phyloP scores from a whole-genome alignment of 805 yeast species.

The Lipomyces yamanashiensis region DNA sequence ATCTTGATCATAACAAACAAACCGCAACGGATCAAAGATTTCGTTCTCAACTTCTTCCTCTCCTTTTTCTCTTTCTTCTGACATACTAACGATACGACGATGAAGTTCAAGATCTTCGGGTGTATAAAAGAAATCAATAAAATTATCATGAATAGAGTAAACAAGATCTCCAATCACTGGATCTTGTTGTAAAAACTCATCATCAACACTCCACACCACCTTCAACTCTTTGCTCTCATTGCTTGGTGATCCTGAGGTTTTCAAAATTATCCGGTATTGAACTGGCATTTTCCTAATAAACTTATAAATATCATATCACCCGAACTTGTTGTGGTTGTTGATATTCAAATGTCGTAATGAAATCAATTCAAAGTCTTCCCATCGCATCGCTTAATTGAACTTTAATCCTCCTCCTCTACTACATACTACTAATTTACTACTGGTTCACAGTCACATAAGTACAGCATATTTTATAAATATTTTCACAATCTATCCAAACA shows the following conservation, averaged over 20 bases:
- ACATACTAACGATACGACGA: no score
- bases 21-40: conserved; percentile 8
- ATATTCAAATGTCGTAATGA: no score
- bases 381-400: no score
- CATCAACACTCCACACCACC: neutral
- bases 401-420: no score
- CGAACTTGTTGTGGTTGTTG: no score
- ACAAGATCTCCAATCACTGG: conserved; percentile 19
- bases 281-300: neutral
- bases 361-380: no score
- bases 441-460: no score
- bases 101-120: neutral
- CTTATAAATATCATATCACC: no score
- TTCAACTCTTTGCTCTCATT: neutral
- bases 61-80: neutral
- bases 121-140: conserved; percentile 16
- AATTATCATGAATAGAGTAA: conserved; percentile 15
- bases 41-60: neutral
- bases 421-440: no score
- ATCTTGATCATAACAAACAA: conserved; percentile 14
- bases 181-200: neutral
- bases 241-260: neutral
- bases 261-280: neutral
- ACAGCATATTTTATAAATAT: no score
- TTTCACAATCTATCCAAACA: neutral